Evolutionary conservation across 2,329 filamentous ascomycete species (phyloP), one percentile per base, ranked within the genome.

Genomic region (Talaromyces verruculosus): DNA sequence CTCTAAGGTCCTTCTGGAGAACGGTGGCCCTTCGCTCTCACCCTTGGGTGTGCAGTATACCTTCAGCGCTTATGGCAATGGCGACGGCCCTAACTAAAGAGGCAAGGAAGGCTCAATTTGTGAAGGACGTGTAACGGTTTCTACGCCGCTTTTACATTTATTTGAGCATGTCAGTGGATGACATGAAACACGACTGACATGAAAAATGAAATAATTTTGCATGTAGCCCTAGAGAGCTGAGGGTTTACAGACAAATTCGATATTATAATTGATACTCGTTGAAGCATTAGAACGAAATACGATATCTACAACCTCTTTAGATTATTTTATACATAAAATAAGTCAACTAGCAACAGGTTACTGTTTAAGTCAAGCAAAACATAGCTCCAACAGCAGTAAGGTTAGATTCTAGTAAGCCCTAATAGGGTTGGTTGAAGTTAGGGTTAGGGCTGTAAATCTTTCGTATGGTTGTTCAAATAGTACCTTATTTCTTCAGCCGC

Each of bases 351-450:
- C 51, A 37, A 28, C 8, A 11, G 7, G 33, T 11, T 19, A 7
- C 1, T 33, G 7, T 8, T n/a, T 2, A 5, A 51, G 3, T 47
- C 7, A 5, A 51, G 25, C 47, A 17, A n/a, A 51, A 6, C 3
- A 51, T 30, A n/a, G 8, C 49, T 59, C 13, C 11, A 43, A 39
- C 5, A 25, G 2, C 22, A 3, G 19, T 59, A 59, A 7, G 4
- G 33, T 59, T 39, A 59, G 10, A n/a, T n/a, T n/a, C n/a, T n/a
- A 28, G 13, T 22, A 22, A 58, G 53, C 19, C 30, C 30, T 57
- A 57, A 70, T 89, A 53, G 37, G 35, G 35, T 37, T 37, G 3
- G n/a, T 22, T 22, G 43, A 8, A 13, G 43, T 47, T 11, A 47
- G 8, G 19, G 22, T 51, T 28, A 30, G 47, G 22, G 47, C 25